Evolutionary conservation across 83 land plant species (phyloP).

Genomic region (Thuja plicata): DNA sequence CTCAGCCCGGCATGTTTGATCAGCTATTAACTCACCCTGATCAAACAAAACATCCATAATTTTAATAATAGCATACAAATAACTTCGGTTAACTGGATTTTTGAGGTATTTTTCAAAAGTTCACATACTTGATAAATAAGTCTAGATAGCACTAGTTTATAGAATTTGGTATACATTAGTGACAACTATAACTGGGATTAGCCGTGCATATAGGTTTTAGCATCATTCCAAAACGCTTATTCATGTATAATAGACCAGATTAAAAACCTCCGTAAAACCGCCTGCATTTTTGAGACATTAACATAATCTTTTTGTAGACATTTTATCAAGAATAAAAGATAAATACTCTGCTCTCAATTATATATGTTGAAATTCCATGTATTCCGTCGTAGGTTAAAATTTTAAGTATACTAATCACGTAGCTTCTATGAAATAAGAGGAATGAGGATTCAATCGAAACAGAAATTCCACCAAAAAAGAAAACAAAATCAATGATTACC

Average conservation of each 20-base stretch:
- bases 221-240: not conserved
- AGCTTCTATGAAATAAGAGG: not conserved
- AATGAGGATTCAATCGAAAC: not conserved
- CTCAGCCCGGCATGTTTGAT: conserved; percentile 67
- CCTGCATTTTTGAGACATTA: too few species aligned
- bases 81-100: not conserved
- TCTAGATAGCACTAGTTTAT: not conserved
- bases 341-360: not conserved
- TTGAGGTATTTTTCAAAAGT: not conserved
- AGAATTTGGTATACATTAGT: not conserved
- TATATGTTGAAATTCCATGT: not conserved
- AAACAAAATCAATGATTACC: not conserved
- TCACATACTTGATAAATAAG: not conserved
- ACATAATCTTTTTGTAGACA: too few species aligned
- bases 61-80: not conserved
- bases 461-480: not conserved
- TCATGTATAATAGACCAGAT: not conserved
- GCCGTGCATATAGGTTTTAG: too few species aligned
- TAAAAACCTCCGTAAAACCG: not conserved
- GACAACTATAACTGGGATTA: not conserved
- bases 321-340: too few species aligned
- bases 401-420: too few species aligned
- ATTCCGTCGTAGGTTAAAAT: not conserved
- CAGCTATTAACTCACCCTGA: conserved; percentile 25
- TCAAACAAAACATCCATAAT: not conserved